Evolutionary conservation across 2,329 filamentous ascomycete genomes (phyloP), one percentile per base, ranked within the genome.

Genomic region (Lachnellula cervina): DNA sequence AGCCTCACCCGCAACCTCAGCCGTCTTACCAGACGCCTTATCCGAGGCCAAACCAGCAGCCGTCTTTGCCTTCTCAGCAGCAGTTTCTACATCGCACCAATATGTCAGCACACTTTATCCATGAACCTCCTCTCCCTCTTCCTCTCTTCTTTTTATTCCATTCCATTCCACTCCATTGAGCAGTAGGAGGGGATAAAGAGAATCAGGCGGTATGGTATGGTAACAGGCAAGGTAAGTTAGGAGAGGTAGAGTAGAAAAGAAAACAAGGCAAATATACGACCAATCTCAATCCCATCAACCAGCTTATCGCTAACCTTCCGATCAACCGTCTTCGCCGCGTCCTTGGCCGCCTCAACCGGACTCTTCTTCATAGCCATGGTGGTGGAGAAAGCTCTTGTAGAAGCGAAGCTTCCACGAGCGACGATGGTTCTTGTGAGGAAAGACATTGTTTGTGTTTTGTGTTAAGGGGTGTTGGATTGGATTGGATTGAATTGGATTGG

Each of bases 271-370:
- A 28, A 46, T 79, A 57, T 74, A 85, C 84, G 70, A 49, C 79
- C 78, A 47, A 75, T 72, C 62, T 87, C 76, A 66, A 87, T 83
- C 16, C 81, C 82, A 40, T 82, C 80, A 28, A 85, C 79, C 17
- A 87, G 67, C 67, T 83, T 85, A 67, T 83, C 79, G 57, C 79
- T 78, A 43, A 87, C 80, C 49, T 73, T 76, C 32, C 81, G 76
- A 72, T 87, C 81, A 5, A 84, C 80, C 5, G 71, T 73, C 71
- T 86, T 83, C 55, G 81, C 70, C 3, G 77, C 76, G 59, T 86
- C 82, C 71, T 85, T 87, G 63, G 80, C 78, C 0, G 75, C 62
- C 55, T 85, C 80, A 51, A 78, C 72, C 2, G 77, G 72, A 9
- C 75, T 73, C 72, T 82, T 83, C 47, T 73, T 74, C 8, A 70